Percentiles rank a stretch among this genome's conserved stretches.
phyloP scores from a whole-genome alignment of 441 rosid genomes.

The Erysimum cheiri region DNA sequence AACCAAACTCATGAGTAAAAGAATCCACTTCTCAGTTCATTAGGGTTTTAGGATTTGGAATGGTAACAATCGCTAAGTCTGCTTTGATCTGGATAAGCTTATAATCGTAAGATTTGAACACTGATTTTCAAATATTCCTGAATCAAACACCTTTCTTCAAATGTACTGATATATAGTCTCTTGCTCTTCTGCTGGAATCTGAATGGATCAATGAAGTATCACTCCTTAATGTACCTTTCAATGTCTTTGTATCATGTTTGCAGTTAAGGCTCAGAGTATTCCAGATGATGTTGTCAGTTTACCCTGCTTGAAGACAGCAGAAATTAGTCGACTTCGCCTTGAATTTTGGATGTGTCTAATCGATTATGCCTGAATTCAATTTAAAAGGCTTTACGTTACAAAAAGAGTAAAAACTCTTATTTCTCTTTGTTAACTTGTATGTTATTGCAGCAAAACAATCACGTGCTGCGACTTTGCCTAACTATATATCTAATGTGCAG shows the following conservation, averaged over 20 bases:
- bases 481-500: constrained; percentile 56
- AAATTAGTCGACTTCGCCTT: constrained; percentile 44
- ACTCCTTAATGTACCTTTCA: background rate
- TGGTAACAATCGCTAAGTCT: background rate
- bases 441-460: constrained; percentile 47
- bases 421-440: constrained; percentile 45
- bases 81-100: background rate
- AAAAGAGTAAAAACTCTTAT: constrained; percentile 24
- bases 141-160: background rate
- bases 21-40: background rate
- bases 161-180: background rate
- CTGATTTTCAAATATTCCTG: background rate
- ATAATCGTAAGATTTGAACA: background rate
- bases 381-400: constrained; percentile 41
- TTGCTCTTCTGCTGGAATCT: background rate
- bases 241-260: constrained; percentile 40
- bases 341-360: constrained; percentile 50
- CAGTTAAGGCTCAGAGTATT: constrained; percentile 49
- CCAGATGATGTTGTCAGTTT: constrained; percentile 37
- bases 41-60: background rate
- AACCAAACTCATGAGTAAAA: background rate
- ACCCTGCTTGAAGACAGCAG: constrained; percentile 46
- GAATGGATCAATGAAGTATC: constrained; percentile 18
- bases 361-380: constrained; percentile 39
- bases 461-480: constrained; percentile 52